Percentiles rank a stretch among this genome's conserved stretches.
Conservation (phyloP, 2,329 filamentous ascomycete genomes). For the Calonectria naviculata region DNA sequence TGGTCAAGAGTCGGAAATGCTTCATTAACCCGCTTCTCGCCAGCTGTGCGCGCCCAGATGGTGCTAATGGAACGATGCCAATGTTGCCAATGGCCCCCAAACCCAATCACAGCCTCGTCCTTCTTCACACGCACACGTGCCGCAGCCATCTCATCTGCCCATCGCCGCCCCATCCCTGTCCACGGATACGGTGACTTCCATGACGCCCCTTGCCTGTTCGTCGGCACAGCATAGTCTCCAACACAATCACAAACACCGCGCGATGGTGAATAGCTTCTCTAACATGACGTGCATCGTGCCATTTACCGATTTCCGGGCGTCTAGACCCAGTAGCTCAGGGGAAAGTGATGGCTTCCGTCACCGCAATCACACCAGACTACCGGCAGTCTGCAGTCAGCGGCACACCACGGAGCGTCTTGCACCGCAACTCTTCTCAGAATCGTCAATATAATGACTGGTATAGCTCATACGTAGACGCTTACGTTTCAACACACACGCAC, state of each 20-base stretch:
- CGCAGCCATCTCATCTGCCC: not conserved
- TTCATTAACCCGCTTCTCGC: not conserved
- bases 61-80: slow-evolving; percentile 1
- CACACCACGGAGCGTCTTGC: not conserved
- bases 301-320: not conserved
- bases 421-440: not conserved
- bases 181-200: not conserved
- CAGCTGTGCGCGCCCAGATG: not conserved
- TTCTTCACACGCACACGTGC: not conserved
- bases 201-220: not conserved
- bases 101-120: not conserved
- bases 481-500: not conserved
- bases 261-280: not conserved
- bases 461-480: not conserved
- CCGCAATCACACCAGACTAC: not conserved
- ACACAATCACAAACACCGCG: not conserved
- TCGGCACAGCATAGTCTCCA: not conserved
- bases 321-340: not conserved
- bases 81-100: not conserved
- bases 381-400: not conserved
- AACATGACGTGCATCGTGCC: not conserved
- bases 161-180: not conserved
- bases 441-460: not conserved
- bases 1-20: not conserved
- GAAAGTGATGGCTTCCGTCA: not conserved